Conservation (phyloP, 179 eudicot genomes). For the Heliamphora pulchella region DNA sequence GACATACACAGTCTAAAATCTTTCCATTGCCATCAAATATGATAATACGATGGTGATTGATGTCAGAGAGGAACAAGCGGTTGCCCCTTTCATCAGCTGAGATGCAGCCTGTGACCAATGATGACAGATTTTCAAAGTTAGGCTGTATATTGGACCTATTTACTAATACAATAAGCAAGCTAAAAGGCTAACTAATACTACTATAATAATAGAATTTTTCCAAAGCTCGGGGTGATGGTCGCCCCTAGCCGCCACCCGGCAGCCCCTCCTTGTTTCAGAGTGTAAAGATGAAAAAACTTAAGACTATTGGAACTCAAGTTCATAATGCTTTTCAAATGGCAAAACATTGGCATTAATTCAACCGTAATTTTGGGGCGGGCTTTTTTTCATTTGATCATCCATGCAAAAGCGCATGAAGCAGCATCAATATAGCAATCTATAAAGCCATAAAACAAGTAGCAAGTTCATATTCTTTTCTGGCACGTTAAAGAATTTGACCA, state of each 20-base stretch:
- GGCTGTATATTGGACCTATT: background rate
- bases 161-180: background rate
- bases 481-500: background rate
- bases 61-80: conserved; percentile 78
- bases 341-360: background rate
- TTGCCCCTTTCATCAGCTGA: conserved; percentile 58
- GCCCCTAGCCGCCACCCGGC: no score
- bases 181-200: background rate
- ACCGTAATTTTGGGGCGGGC: background rate
- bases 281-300: background rate
- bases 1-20: conserved; percentile 74
- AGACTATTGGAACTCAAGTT: background rate
- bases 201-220: no score
- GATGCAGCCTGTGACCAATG: conserved; percentile 55
- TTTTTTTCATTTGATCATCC: background rate
- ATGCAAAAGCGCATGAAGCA: background rate
- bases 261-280: background rate
- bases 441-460: background rate
- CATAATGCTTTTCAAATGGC: conserved; percentile 7
- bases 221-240: no score
- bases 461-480: background rate
- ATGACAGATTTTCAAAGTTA: background rate
- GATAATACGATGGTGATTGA: conserved; percentile 79
- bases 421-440: background rate
- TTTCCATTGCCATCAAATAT: conserved; percentile 55